Evolutionary conservation across 805 yeast species (phyloP).

Genomic region (Yamadazyma sp.): DNA sequence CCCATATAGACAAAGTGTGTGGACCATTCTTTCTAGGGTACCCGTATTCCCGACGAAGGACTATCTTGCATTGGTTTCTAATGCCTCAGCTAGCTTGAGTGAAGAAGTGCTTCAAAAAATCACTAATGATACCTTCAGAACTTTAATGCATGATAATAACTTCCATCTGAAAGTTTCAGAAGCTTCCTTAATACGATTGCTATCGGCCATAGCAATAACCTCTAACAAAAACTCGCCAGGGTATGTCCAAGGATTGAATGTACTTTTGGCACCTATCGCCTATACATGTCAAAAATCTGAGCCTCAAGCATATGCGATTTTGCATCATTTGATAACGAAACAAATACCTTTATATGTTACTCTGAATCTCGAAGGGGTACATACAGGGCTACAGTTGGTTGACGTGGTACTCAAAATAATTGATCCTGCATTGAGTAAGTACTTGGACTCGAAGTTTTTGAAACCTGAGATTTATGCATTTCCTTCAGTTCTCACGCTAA

Average conservation of each 20-base stretch:
- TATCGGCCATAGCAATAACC: conserved; percentile 69
- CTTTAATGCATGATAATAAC: conserved; percentile 68
- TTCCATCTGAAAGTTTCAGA: conserved; percentile 72
- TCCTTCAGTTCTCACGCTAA: conserved; percentile 76
- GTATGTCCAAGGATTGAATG: conserved; percentile 93
- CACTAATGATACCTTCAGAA: conserved; percentile 81
- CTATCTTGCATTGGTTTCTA: conserved; percentile 49
- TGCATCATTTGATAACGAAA: conserved; percentile 57
- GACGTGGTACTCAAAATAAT: conserved; percentile 69
- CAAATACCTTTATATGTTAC: conserved; percentile 78
- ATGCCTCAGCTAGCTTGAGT: conserved; percentile 46
- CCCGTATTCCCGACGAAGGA: conserved; percentile 55
- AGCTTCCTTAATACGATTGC: conserved; percentile 60
- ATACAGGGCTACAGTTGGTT: conserved; percentile 71
- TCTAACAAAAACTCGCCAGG: conserved; percentile 28
- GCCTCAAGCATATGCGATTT: conserved; percentile 78
- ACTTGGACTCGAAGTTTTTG: conserved; percentile 60
- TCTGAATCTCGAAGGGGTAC: conserved; percentile 78
- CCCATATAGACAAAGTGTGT: conserved; percentile 71
- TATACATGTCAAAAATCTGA: conserved; percentile 70
- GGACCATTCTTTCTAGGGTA: conserved; percentile 74
- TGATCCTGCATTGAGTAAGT: conserved; percentile 67
- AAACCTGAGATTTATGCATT: conserved; percentile 87
- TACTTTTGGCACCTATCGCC: conserved; percentile 78
- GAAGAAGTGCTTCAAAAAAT: conserved; percentile 66